phyloP scores from a whole-genome alignment of 2,329 filamentous ascomycete genomes.

The Sarocladiaceae sp. region DNA sequence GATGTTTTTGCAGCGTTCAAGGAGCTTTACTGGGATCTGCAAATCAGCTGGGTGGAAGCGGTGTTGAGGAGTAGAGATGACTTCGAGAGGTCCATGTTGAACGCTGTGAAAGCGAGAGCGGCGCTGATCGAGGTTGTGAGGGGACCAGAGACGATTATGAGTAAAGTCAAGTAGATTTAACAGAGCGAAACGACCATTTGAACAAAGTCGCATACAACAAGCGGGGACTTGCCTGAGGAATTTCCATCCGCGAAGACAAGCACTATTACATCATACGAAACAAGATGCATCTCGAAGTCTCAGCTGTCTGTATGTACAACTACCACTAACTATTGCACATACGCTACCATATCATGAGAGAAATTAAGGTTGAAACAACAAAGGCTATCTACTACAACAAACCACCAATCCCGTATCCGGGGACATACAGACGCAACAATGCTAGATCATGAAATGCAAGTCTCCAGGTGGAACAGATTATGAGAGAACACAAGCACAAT shows the following conservation, averaged over 20 bases:
- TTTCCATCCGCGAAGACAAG: too few relatives aligned
- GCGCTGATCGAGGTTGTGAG: constrained; percentile 78
- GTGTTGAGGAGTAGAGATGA: constrained; percentile 85
- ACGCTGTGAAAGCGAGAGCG: constrained; percentile 81
- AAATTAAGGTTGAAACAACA: not conserved
- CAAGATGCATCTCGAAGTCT: not conserved
- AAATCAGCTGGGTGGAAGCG: constrained; percentile 92
- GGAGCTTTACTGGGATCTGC: constrained; percentile 84
- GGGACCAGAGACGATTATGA: constrained; percentile 90
- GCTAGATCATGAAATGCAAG: not conserved
- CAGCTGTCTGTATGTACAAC: constrained; percentile 1
- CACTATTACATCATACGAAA: too few relatives aligned
- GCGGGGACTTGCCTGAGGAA: too few relatives aligned
- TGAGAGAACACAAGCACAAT: not conserved
- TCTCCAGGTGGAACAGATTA: not conserved
- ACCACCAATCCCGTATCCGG: not conserved
- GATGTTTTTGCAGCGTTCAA: constrained; percentile 83
- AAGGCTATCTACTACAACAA: constrained; percentile 3
- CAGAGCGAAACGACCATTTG: not conserved
- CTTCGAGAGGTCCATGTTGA: constrained; percentile 87
- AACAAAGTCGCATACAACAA: too few relatives aligned
- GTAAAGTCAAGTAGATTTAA: constrained; percentile 67
- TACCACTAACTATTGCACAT: not conserved
- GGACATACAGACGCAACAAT: not conserved
- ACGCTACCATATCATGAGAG: constrained; percentile 7